Evolutionary conservation across 1,284 basidiomycete genomes (phyloP), one percentile per base, ranked within the genome.

Genomic region (Pseudozyma thailandica): DNA sequence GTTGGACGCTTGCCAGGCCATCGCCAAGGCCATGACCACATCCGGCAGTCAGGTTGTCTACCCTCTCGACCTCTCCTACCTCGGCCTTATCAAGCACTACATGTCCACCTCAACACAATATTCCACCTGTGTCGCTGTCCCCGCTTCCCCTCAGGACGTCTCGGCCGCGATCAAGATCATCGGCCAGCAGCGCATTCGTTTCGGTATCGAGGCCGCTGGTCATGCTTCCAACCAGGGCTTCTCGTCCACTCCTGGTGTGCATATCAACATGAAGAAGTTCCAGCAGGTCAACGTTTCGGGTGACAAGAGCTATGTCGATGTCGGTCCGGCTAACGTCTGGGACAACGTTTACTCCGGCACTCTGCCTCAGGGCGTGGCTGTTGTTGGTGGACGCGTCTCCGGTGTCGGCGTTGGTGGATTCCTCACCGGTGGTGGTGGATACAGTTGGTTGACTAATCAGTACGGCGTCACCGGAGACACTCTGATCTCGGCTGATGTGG

Each of bases 351-450:
- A 77, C 57, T 20, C 43, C 23, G 54, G 26, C 10, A 50, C 76
- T 16, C 48, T 68, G 21, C 61, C 48, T 6, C 49, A 56, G 6
- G 72, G 72, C 25, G 49, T 58, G 30, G 63, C 50, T 16, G 55
- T 73, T 16, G 70, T 75, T 25, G 75, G 75, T 30, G 75, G 75
- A 20, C 56, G 75, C 21, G 74, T 77, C 13, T 53, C 65, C 4
- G 74, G 74, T n/a, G 74, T 77, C 30, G 75, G 75, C 31, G 66
- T 71, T 16, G 74, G 70, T 8, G 75, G 75, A 25, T 76, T 73
- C 55, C 62, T 70, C 35, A 61, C 58, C 10, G 74, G 74, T 23
- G 74, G 74, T 15, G 75, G 75, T 31, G 75, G 75, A 3, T 75
- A 61, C 59, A 71, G 70, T 51, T 77, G 49, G 65, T 48, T 50